A percentile compares a stretch with the other conserved stretches of the same genome.
These are phyloP conservation scores for Russula griseocarnosa DNA, from an alignment of 768 basidiomycete species.

Conservation along the genomic window DNA sequence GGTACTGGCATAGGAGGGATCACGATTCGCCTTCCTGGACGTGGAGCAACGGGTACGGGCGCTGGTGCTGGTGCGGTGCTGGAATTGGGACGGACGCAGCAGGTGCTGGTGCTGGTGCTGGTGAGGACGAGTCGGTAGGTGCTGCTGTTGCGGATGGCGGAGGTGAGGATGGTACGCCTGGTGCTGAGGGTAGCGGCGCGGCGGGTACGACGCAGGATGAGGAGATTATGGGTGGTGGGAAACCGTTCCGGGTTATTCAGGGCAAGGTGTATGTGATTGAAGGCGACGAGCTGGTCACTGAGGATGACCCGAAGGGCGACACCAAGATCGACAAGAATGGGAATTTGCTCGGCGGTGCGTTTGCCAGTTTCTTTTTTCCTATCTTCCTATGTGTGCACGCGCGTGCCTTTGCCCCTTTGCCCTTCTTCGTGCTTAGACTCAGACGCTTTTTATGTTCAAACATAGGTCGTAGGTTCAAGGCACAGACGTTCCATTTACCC, in stretches of 20 bases:
- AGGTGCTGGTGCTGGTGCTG: slow-evolving; percentile 35
- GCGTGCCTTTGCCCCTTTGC: neutral
- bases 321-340: slow-evolving; percentile 87
- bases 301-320: slow-evolving; percentile 82
- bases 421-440: slow-evolving; percentile 2
- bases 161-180: slow-evolving; percentile 37
- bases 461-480: slow-evolving; percentile 82
- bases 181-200: slow-evolving; percentile 30
- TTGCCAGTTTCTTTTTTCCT: slow-evolving; percentile 10
- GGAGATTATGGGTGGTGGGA: slow-evolving; percentile 43
- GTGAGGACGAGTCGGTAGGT: slow-evolving; percentile 27
- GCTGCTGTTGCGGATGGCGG: neutral
- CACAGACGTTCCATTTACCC: slow-evolving; percentile 82
- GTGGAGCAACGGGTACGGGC: slow-evolving; percentile 28
- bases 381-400: too few relatives aligned
- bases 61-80: slow-evolving; percentile 11
- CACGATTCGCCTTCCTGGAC: slow-evolving; percentile 34
- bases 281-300: slow-evolving; percentile 84
- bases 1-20: slow-evolving; percentile 1
- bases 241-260: slow-evolving; percentile 69
- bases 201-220: neutral
- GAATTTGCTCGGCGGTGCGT: slow-evolving; percentile 76
- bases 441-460: neutral
- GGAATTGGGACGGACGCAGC: neutral
- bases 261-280: slow-evolving; percentile 75